Evolutionary conservation across 306 rosid genomes (phyloP), one percentile per base, ranked within the genome.

Genomic region (Chamaecrista fasciculata): DNA sequence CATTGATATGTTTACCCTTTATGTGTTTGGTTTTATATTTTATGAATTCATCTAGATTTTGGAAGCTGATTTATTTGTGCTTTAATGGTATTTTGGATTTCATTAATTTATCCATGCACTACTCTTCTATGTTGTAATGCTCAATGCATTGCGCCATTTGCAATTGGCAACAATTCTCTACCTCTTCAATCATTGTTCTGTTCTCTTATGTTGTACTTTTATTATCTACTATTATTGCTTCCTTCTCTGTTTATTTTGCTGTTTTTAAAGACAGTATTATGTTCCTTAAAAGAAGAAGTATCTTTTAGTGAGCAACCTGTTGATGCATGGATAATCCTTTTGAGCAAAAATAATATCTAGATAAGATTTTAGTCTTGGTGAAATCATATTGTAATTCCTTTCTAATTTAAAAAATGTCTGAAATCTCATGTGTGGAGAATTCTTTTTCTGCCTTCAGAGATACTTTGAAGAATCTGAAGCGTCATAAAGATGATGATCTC

Each of bases 401-500:
- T 67, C 39, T 58, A 10, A 49, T 71, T 62, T 43, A 7, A 28
- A 16, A 52, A 29, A 31, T 72, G 21, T 24, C 20, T 1, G 20
- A 43, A 42, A 75, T 66, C 23, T 78, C 50, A 73, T 20, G n/a
- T 64, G 46, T 77, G 62, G 25, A 14, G 25, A 33, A 9, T 68
- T 75, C 28, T 42, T 43, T 66, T 42, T 47, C 16, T 43, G 26
- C 70, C 64, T 79, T 57, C 67, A 93, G 96, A 71, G 84, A 82
- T 75, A 80, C 86, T 43, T 78, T 90, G 62, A 80, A 79, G 90
- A 89, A 85, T 74, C 75, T 93, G 88, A 90, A 82, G 83, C 85
- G 80, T 46, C 89, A 90, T 29, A 90, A 88, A 81, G 91, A 85
- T 72, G 96, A 88, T 72, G 98, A 94, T 85, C 56, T 83, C 73